phyloP scores from a whole-genome alignment of 1,284 basidiomycete species.

The Apiotrichum akiyoshidainum region DNA sequence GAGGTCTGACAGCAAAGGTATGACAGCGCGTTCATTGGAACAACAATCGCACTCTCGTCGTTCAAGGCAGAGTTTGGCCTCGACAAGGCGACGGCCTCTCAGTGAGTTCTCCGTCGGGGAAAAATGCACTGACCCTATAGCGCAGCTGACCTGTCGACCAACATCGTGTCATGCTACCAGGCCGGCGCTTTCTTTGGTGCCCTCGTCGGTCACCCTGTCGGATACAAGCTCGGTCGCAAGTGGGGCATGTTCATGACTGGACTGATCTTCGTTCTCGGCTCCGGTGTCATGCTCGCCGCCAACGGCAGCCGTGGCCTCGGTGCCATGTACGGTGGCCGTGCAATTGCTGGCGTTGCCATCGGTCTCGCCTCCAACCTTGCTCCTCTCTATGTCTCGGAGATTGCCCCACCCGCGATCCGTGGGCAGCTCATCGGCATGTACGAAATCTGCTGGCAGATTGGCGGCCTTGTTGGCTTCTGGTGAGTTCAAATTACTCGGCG shows the following conservation, averaged over 20 bases:
- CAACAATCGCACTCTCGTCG: slow-evolving; percentile 27
- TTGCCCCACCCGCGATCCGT: slow-evolving; percentile 50
- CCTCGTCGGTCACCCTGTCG: slow-evolving; percentile 22
- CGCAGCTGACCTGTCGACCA: slow-evolving; percentile 38
- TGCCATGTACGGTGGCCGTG: slow-evolving; percentile 41
- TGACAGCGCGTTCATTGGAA: slow-evolving; percentile 45
- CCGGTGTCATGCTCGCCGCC: slow-evolving; percentile 39
- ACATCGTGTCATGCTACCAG: slow-evolving; percentile 56
- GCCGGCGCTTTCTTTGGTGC: slow-evolving; percentile 28
- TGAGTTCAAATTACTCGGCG: not conserved
- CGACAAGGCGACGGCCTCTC: not conserved
- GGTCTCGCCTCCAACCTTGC: slow-evolving; percentile 33
- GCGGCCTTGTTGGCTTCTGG: slow-evolving; percentile 52
- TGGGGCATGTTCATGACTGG: slow-evolving; percentile 32
- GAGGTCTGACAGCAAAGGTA: slow-evolving; percentile 6
- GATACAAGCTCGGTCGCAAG: slow-evolving; percentile 32
- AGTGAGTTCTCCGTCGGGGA: not conserved
- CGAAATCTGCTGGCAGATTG: slow-evolving; percentile 52
- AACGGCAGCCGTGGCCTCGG: slow-evolving; percentile 27
- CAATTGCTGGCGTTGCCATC: slow-evolving; percentile 42
- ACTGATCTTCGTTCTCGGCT: slow-evolving; percentile 43
- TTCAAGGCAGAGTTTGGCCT: slow-evolving; percentile 38
- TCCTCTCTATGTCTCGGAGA: slow-evolving; percentile 48
- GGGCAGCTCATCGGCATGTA: slow-evolving; percentile 54
- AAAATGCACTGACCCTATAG: slow-evolving; percentile 1